Conservation (phyloP, 1,284 basidiomycete genomes). For the Leucocoprinus gongylophorus region DNA sequence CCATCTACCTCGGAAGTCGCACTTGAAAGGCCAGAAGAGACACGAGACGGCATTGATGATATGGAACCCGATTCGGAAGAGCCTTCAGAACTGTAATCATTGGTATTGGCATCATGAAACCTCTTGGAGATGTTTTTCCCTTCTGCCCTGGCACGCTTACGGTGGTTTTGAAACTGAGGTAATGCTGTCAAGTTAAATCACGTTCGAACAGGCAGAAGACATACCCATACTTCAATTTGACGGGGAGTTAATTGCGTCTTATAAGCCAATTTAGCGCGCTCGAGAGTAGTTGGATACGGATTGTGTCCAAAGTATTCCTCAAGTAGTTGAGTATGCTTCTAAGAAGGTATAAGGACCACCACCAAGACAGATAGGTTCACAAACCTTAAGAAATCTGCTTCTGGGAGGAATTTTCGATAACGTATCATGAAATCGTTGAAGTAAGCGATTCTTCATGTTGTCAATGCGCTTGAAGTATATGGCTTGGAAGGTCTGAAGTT, state of each 20-base stretch:
- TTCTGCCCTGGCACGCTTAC: not conserved
- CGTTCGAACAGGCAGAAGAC: not conserved
- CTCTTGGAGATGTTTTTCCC: not conserved
- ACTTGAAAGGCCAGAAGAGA: not conserved
- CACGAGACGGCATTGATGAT: not conserved
- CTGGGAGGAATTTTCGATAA: not conserved
- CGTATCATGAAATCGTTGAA: not conserved
- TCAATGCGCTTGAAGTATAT: not conserved
- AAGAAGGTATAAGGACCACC: not conserved
- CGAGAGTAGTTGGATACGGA: not conserved
- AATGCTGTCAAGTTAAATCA: not conserved
- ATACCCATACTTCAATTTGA: not conserved
- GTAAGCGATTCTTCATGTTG: not conserved
- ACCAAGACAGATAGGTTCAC: not conserved
- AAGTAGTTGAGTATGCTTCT: not conserved
- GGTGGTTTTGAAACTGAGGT: not conserved
- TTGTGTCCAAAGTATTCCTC: not conserved
- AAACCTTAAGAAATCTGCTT: not conserved
- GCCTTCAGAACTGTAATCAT: not conserved
- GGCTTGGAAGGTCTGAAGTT: not conserved
- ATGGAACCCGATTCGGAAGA: not conserved
- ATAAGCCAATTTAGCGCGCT: conserved; percentile 11
- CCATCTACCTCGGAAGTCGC: not conserved
- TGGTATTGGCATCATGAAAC: not conserved
- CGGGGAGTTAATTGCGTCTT: not conserved